Conservation (phyloP, 139 green algal species). For the Chlamydomonas schloesseri region DNA sequence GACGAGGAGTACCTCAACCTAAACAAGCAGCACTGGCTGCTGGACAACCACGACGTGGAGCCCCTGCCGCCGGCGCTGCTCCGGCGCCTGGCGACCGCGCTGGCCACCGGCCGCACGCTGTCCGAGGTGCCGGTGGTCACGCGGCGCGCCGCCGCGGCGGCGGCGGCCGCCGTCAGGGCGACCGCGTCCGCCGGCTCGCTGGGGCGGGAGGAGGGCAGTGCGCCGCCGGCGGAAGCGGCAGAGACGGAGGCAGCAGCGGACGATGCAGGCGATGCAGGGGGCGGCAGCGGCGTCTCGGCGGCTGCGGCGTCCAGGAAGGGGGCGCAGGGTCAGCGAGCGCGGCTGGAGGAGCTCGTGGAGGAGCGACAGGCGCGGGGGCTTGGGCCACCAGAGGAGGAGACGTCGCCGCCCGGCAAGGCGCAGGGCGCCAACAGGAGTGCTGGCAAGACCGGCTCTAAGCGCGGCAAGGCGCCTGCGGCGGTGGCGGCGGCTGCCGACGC, state of each 20-base stretch:
- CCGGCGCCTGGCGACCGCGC: neutral
- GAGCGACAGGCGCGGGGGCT: neutral
- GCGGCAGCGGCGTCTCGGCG: neutral
- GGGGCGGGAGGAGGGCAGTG: neutral
- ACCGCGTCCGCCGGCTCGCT: no score
- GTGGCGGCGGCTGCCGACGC: no score
- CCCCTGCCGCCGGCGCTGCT: slow-evolving; percentile 17
- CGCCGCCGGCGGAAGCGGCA: neutral
- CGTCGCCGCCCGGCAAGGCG: no score
- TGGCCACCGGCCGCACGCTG: neutral
- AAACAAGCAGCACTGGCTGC: neutral
- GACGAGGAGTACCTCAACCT: slow-evolving; percentile 13
- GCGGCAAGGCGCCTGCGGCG: no score
- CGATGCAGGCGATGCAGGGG: neutral
- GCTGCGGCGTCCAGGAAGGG: no score
- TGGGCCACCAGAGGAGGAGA: no score
- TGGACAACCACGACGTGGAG: neutral
- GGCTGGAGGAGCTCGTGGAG: neutral
- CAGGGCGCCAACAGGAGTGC: no score
- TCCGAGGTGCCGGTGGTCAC: no score
- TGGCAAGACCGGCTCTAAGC: no score
- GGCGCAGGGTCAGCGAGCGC: no score
- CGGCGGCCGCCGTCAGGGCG: no score
- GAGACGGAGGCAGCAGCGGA: neutral
- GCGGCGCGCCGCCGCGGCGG: no score